These are phyloP conservation scores for Alternaria hordeiaustralica DNA, from an alignment of 2,329 filamentous ascomycete species.

Conservation along the genomic window DNA sequence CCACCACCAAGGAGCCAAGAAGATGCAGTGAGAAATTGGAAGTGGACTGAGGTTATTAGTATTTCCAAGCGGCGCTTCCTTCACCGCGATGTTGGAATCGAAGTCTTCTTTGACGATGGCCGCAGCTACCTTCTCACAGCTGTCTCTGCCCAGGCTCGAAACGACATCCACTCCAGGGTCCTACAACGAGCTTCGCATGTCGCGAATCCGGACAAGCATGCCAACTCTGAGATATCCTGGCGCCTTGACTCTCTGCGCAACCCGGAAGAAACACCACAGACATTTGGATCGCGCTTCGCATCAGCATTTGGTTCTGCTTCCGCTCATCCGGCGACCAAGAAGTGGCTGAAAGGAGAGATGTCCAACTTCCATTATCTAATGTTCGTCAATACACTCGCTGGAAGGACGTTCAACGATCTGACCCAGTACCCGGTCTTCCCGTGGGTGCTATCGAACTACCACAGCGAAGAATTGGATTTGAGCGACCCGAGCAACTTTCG, in stretches of 20 bases:
- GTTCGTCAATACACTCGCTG: conserved; percentile 97
- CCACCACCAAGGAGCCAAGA: conserved; percentile 42
- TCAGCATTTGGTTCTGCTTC: conserved; percentile 87
- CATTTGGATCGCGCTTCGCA: conserved; percentile 85
- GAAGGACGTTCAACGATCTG: conserved; percentile 94
- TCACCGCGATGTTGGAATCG: conserved; percentile 94
- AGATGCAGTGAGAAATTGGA: conserved; percentile 89
- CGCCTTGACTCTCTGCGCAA: conserved; percentile 83
- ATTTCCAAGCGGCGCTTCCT: conserved; percentile 95
- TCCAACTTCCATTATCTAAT: conserved; percentile 99
- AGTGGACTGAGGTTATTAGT: conserved; percentile 92
- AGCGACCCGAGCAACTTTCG: conserved; percentile 84
- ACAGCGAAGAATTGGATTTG: conserved; percentile 88
- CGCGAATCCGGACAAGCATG: conserved; percentile 69
- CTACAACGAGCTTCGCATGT: conserved; percentile 81
- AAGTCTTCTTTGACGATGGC: conserved; percentile 96
- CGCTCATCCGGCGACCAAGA: conserved; percentile 82
- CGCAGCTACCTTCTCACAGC: conserved; percentile 92
- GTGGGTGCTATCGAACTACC: conserved; percentile 96
- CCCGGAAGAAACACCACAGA: conserved; percentile 67
- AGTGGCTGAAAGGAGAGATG: conserved; percentile 92
- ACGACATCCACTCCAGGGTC: conserved; percentile 81
- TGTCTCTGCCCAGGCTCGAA: conserved; percentile 73
- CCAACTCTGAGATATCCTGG: conserved; percentile 88
- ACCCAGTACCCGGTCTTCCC: conserved; percentile 99